Evolutionary conservation across 2,329 filamentous ascomycete genomes (phyloP).

Genomic region (Fusarium nodosum): DNA sequence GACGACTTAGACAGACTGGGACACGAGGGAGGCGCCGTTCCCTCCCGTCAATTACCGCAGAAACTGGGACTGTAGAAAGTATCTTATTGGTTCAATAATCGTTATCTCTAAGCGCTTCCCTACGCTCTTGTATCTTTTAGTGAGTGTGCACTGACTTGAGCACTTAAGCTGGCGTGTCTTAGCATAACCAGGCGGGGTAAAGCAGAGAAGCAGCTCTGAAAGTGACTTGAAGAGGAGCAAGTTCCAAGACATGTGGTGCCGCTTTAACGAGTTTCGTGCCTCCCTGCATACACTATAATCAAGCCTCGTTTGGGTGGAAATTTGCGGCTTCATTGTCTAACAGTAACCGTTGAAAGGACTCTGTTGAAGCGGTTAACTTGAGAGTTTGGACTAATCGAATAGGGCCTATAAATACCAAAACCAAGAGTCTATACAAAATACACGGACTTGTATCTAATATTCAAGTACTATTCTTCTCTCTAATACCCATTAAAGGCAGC

Average conservation of each 20-base stretch:
- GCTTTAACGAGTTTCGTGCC: slow-evolving; percentile 41
- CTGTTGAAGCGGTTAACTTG: neutral
- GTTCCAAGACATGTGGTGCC: slow-evolving; percentile 43
- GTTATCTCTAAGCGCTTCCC: slow-evolving; percentile 25
- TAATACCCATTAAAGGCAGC: slow-evolving; percentile 28
- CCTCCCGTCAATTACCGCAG: slow-evolving; percentile 23
- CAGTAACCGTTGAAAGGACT: neutral
- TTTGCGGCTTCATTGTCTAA: slow-evolving; percentile 12
- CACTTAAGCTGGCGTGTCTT: slow-evolving; percentile 30
- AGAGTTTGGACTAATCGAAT: accelerated
- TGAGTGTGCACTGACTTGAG: slow-evolving; percentile 48
- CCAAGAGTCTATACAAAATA: neutral
- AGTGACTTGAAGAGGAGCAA: slow-evolving; percentile 42
- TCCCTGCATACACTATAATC: slow-evolving; percentile 14
- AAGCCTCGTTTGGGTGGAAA: neutral
- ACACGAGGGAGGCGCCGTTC: slow-evolving; percentile 37
- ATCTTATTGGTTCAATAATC: slow-evolving; percentile 39
- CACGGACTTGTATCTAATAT: neutral
- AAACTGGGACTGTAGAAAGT: slow-evolving; percentile 26
- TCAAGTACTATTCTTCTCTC: neutral
- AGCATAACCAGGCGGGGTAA: slow-evolving; percentile 30
- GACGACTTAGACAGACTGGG: slow-evolving; percentile 20
- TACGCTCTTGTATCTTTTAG: slow-evolving; percentile 43
- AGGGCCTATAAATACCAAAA: neutral
- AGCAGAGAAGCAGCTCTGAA: slow-evolving; percentile 40